Base-by-base conservation (phyloP, 2,329 filamentous ascomycete species). In the Alternaria gaisen region DNA sequence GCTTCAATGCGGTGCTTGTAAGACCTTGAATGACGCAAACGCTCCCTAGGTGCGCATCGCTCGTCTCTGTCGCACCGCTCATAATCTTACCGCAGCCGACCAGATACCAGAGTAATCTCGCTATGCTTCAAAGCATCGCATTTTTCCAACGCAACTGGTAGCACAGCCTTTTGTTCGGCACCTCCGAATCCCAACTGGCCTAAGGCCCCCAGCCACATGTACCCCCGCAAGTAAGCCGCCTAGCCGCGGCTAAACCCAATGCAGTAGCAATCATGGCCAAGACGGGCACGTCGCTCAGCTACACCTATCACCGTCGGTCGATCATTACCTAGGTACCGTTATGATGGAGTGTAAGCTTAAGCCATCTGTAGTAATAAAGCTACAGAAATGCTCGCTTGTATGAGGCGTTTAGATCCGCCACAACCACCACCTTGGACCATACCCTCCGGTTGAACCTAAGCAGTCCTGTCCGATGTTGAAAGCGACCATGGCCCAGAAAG, bases 311-410 rank as follows among this genome's bases (percentile, higher is more conserved):
- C 18, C 16, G 14, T 20, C 22, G 26, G 14, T 16, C 43, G 34
- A n/a, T 24, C 43, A 46, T 20, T 5, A 40, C 9, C 28, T 5
- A 5, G 28, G 28, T 30, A 30, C 5, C n/a, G 20, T 46, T 53
- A 57, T 41, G 26, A 46, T 18, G 22, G n/a, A 38, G 26, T 48
- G 57, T 51, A 34, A 40, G 42, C 24, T 44, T 22, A 26, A 46
- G 50, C 65, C 60, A 18, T 58, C 47, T 58, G 55, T 22, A 65
- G 68, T 40, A 69, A 71, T 72, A 71, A 73, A 70, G 52, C 61
- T 63, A 63, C 58, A 67, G 59, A 57, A 22, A 50, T 38, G 43
- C 43, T 24, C 43, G 22, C 22, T 20, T 30, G 14, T 30, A 22
- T 28, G 28, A 26, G 24, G 43, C n/a, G 38, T 22, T 20, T 8